phyloP scores from a whole-genome alignment of 2,329 filamentous ascomycete species.

The Aspergillus sp. region DNA sequence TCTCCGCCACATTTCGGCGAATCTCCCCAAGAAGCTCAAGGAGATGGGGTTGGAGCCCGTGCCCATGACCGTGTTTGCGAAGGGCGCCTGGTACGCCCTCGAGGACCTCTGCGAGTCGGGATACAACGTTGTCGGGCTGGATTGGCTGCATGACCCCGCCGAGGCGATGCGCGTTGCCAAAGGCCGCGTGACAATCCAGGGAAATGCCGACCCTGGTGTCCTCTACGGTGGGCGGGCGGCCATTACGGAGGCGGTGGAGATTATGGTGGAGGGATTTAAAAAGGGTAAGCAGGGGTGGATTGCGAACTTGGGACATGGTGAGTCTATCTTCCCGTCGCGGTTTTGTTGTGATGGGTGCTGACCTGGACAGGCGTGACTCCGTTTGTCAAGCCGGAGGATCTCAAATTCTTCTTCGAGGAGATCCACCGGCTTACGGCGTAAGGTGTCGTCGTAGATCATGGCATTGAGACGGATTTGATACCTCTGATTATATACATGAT shows the following conservation, averaged over 20 bases:
- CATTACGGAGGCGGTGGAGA: constrained; percentile 78
- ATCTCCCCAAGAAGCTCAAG: constrained; percentile 70
- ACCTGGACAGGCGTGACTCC: constrained; percentile 74
- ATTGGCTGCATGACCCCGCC: constrained; percentile 89
- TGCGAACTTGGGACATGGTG: constrained; percentile 92
- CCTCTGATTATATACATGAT: constrained; percentile 7
- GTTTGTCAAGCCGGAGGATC: constrained; percentile 86
- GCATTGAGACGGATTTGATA: not conserved
- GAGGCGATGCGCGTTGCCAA: constrained; percentile 78
- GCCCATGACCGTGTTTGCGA: constrained; percentile 97
- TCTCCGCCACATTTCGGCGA: constrained; percentile 75
- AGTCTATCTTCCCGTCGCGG: constrained; percentile 27
- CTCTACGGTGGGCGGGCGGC: constrained; percentile 79
- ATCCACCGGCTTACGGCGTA: constrained; percentile 61
- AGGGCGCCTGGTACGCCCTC: constrained; percentile 94
- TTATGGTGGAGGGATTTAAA: constrained; percentile 83
- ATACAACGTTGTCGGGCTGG: constrained; percentile 90
- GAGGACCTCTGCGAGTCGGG: constrained; percentile 82
- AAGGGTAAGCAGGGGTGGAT: constrained; percentile 92
- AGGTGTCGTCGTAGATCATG: not conserved
- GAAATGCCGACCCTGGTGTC: constrained; percentile 92
- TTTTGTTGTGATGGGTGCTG: constrained; percentile 16
- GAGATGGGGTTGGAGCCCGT: constrained; percentile 75
- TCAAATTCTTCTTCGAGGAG: constrained; percentile 93
- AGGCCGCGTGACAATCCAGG: constrained; percentile 79